Evolutionary conservation across 2,329 filamentous ascomycete genomes (phyloP).

Genomic region (Phoma sp.): DNA sequence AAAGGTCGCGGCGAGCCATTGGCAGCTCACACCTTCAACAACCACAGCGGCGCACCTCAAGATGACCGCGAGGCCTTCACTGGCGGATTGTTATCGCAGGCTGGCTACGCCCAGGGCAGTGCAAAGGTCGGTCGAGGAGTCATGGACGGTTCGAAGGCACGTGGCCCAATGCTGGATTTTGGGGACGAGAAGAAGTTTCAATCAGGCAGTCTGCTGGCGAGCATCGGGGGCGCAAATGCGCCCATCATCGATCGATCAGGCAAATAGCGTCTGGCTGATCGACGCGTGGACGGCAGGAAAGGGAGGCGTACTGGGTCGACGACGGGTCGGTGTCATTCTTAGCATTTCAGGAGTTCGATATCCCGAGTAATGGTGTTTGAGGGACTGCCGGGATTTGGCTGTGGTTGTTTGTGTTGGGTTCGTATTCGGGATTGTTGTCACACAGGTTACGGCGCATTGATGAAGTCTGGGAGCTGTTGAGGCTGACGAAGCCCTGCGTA

Average conservation of each 20-base stretch:
- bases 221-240: slow-evolving; percentile 42
- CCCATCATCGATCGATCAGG: slow-evolving; percentile 50
- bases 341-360: slow-evolving; percentile 27
- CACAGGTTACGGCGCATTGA: slow-evolving; percentile 7
- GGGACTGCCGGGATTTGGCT: background rate
- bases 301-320: background rate
- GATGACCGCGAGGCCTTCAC: slow-evolving; percentile 53
- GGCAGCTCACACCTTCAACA: slow-evolving; percentile 45
- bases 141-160: slow-evolving; percentile 54
- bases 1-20: slow-evolving; percentile 46
- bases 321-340: slow-evolving; percentile 4
- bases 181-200: slow-evolving; percentile 53
- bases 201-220: slow-evolving; percentile 58
- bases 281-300: slow-evolving; percentile 8
- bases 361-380: slow-evolving; percentile 18
- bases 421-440: slow-evolving; percentile 8
- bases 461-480: slow-evolving; percentile 11
- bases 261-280: slow-evolving; percentile 21
- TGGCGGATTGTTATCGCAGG: slow-evolving; percentile 53
- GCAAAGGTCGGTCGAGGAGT: slow-evolving; percentile 53
- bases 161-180: slow-evolving; percentile 55
- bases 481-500: slow-evolving; percentile 4
- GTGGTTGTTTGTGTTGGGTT: slow-evolving; percentile 11
- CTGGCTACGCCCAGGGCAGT: slow-evolving; percentile 50
- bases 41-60: slow-evolving; percentile 38